Evolutionary conservation across 2,329 filamentous ascomycete species (phyloP), one percentile per base, ranked within the genome.

Genomic region (Aspergillus sp.): DNA sequence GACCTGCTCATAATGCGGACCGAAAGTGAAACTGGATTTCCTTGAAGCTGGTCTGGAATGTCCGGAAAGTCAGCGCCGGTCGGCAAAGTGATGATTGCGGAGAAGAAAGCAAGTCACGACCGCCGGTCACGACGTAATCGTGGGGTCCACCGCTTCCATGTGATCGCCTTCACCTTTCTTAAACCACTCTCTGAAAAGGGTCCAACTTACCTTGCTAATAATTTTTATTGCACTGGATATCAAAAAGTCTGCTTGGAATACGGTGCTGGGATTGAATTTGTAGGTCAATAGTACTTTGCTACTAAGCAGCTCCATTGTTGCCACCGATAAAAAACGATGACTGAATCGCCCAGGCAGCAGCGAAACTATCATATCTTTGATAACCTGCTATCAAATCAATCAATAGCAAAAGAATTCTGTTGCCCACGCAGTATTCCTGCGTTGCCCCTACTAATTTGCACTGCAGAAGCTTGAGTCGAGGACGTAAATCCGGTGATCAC

Each of bases 311-410:
- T 32, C 32, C 32, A 36, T 15, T 51, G 56, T 64, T 38, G 63
- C 63, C 63, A 65, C 63, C 49, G 58, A n/a, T 19, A 3, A 13
- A 13, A 19, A 56, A 30, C 10, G 58, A 54, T 39, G 44, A 25
- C 48, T 44, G 41, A 44, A 23, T 8, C 48, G 47, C 52, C 62
- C 63, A 65, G 63, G 63, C 63, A 65, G 58, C 63, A 63, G 50
- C 57, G 27, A 65, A 57, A 59, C 58, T 10, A 27, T 21, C n/a
- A 23, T 55, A 11, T 19, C 2, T 25, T 8, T 13, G 23, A 17
- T n/a, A 27, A 23, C n/a, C 68, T 3, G 66, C 77, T 3, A 13
- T 13, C 48, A 75, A 68, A 32, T 71, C 60, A 11, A 47, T 25
- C 8, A 25, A 54, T 30, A 17, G 10, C 21, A n/a, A 10, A 15